A percentile compares a stretch with the other conserved stretches of the same genome.
phyloP scores from a whole-genome alignment of 805 yeast species.

The Clavispora vitiphila region DNA sequence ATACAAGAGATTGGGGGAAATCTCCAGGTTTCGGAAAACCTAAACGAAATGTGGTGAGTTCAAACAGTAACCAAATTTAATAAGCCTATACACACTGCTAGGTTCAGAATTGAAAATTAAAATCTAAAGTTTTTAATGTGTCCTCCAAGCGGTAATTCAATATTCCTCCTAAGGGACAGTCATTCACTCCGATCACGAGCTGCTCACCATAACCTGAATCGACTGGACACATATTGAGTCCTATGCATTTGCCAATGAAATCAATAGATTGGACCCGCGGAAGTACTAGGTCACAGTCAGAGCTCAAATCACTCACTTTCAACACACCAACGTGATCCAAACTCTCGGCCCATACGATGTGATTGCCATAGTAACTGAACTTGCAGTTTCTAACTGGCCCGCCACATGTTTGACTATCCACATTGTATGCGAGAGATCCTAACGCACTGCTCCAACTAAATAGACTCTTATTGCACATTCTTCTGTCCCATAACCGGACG shows the following conservation, averaged over 20 bases:
- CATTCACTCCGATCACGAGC: conserved; percentile 51
- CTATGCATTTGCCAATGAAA: conserved; percentile 55
- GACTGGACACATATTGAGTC: conserved; percentile 43
- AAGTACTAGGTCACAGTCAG: conserved; percentile 7
- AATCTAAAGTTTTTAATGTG: conserved; percentile 31
- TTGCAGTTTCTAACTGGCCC: conserved; percentile 52
- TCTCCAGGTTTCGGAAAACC: conserved; percentile 31
- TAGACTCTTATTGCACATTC: conserved; percentile 26
- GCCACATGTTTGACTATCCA: conserved; percentile 17
- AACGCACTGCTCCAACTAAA: conserved; percentile 33
- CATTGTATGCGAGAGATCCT: conserved; percentile 18
- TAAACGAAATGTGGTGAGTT: conserved; percentile 40
- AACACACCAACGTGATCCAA: conserved; percentile 54
- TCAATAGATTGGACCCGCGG: conserved; percentile 43
- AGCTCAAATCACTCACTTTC: conserved; percentile 28
- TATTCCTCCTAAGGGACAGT: conserved; percentile 54
- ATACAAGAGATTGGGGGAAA: conserved; percentile 35
- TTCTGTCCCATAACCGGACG: conserved; percentile 47
- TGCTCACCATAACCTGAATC: conserved; percentile 43
- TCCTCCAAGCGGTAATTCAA: conserved; percentile 42
- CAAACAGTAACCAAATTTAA: not conserved
- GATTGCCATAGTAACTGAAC: conserved; percentile 43
- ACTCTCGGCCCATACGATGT: conserved; percentile 52
- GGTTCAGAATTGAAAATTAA: conserved; percentile 29
- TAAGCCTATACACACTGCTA: not conserved